These are phyloP conservation scores for Schizosaccharomyces octosporus DNA, from an alignment of 805 yeast species.

Conservation along the genomic window DNA sequence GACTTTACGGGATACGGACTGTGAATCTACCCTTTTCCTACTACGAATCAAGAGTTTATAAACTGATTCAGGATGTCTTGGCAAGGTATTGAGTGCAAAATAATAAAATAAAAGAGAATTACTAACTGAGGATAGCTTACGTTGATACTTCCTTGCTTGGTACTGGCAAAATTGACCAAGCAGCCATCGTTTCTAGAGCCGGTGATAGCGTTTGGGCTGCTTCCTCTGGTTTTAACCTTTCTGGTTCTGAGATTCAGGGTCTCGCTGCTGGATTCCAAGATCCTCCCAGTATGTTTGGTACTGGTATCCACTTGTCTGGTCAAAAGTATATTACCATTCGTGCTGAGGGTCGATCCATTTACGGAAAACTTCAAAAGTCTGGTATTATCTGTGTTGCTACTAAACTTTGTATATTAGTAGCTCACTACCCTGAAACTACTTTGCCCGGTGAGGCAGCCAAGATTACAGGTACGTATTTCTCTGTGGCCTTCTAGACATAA, in stretches of 20 bases:
- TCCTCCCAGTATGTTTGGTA: conserved; percentile 54
- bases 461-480: conserved; percentile 58
- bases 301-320: conserved; percentile 65
- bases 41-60: too few species aligned
- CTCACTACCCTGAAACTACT: conserved; percentile 80
- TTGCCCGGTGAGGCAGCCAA: conserved; percentile 89
- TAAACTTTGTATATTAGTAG: conserved; percentile 71
- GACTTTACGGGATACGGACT: too few species aligned
- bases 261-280: conserved; percentile 61
- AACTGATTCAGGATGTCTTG: neutral
- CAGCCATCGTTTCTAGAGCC: conserved; percentile 79
- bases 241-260: conserved; percentile 43
- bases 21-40: neutral
- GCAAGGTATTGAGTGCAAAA: neutral
- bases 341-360: conserved; percentile 80
- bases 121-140: conserved; percentile 35
- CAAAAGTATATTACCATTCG: conserved; percentile 68
- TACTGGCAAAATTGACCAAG: conserved; percentile 73
- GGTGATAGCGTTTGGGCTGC: conserved; percentile 92
- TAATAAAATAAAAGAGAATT: neutral
- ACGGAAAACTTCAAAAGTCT: conserved; percentile 33
- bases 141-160: conserved; percentile 64
- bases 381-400: conserved; percentile 85
- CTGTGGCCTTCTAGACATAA: neutral
- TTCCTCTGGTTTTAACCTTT: conserved; percentile 37